Base-by-base conservation (phyloP, 495 filamentous ascomycete species). In the Podospora anserina region DNA sequence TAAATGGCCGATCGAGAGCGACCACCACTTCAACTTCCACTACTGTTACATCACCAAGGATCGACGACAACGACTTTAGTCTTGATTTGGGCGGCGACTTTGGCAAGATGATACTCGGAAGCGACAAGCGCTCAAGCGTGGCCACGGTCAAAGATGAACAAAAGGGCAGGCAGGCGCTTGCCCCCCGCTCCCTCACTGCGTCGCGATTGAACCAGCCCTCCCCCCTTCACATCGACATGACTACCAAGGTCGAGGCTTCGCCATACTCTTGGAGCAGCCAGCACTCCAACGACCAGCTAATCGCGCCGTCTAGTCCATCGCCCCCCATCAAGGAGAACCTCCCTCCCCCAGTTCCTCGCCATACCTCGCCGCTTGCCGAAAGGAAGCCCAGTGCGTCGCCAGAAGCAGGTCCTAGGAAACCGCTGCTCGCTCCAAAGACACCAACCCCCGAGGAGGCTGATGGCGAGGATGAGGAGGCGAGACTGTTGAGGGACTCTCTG, bases 241-340 rank as follows among this genome's bases (percentile, higher is more conserved):
- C 83, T 4, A 78, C 81, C 11, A 79, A 82, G 49, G 78, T 87
- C 56, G 86, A 88, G 34, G 80, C 85, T 16, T 86, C 90, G 4
- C 89, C 86, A 44, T 85, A 87, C 68, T 92, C 90, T 4, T 91
- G 87, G 88, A 87, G 78, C 64, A 92, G 89, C 72, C 86, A 87
- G 65, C 82, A 87, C 63, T 90, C 90, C 3, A 81, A 83, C 64
- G 89, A 92, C 54, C 85, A 84, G 18, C 76, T 91, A 32, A 83
- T 92, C 58, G 75, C 71, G 66, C 72, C 81, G 57, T 76, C 78
- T 4, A 76, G 72, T 63, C 71, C 81, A 67, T 66, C 76, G 63
- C 32, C 79, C 1, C 76, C 74, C 16, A 49, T 68, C 49, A 72
- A 72, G 49, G 75, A 78, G 28, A 69, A 71, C 59, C 62, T 66